A percentile compares a stretch with the other conserved stretches of the same genome.
Evolutionary conservation across 495 filamentous ascomycete genomes (phyloP).

Genomic region (Penicillium diatomitis): DNA sequence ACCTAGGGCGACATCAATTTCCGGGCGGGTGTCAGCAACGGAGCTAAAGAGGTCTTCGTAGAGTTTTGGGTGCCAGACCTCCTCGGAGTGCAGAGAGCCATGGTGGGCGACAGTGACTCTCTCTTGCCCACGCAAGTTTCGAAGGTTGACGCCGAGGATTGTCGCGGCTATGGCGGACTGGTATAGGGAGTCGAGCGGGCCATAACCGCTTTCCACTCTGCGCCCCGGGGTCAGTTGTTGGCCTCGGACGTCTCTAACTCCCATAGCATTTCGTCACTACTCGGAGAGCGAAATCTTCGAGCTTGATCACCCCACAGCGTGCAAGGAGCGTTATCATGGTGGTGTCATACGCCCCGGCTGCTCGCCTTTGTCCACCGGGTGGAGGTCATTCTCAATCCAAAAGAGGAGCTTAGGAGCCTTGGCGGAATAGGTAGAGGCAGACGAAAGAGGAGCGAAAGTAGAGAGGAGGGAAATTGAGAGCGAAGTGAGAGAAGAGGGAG

Average conservation of each 20-base stretch:
- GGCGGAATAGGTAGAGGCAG: too few species aligned
- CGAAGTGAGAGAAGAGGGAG: too few species aligned
- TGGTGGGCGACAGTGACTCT: slow-evolving; percentile 11
- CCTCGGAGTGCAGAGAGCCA: slow-evolving; percentile 12
- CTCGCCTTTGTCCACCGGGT: slow-evolving; percentile 8
- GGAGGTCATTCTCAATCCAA: background rate
- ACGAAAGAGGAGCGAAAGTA: too few species aligned
- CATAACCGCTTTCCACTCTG: slow-evolving; percentile 11
- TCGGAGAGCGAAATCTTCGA: slow-evolving; percentile 6
- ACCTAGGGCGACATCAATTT: slow-evolving; percentile 16
- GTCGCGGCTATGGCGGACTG: slow-evolving; percentile 12
- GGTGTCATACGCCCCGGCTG: slow-evolving; percentile 7
- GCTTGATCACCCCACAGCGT: slow-evolving; percentile 8
- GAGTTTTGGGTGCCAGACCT: slow-evolving; percentile 16
- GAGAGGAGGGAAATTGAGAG: too few species aligned
- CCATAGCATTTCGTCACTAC: slow-evolving; percentile 9
- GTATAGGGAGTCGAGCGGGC: slow-evolving; percentile 3
- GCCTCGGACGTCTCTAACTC: slow-evolving; percentile 7
- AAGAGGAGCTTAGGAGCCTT: too few species aligned
- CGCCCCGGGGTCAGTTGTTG: slow-evolving; percentile 16
- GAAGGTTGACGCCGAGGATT: slow-evolving; percentile 17
- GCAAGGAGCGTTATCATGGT: slow-evolving; percentile 8
- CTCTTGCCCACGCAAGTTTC: slow-evolving; percentile 9
- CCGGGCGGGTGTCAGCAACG: slow-evolving; percentile 10
- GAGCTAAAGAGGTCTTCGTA: slow-evolving; percentile 13